phyloP scores from a whole-genome alignment of 176 grass and related monocot species.

The Dendrocalamus sinicus region DNA sequence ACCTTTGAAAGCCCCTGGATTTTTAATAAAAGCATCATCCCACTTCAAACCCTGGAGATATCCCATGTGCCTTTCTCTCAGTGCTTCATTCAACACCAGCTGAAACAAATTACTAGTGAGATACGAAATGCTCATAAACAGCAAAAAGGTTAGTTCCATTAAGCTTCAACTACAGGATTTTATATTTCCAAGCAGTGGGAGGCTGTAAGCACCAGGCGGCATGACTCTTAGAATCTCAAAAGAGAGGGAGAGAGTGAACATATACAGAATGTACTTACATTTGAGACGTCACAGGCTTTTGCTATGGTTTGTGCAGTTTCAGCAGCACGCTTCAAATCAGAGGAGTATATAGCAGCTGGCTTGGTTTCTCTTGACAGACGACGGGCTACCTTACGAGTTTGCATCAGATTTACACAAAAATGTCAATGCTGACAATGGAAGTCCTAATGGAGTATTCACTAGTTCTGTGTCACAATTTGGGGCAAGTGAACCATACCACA shows the following conservation, averaged over 20 bases:
- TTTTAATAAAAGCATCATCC: slow-evolving; percentile 57
- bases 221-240: neutral
- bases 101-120: slow-evolving; percentile 16
- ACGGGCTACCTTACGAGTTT: slow-evolving; percentile 48
- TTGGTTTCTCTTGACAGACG: slow-evolving; percentile 62
- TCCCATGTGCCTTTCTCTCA: slow-evolving; percentile 74
- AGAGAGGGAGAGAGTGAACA: too few relatives aligned
- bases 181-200: neutral
- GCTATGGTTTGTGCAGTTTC: slow-evolving; percentile 51
- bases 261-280: slow-evolving; percentile 31
- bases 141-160: too few relatives aligned
- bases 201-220: neutral
- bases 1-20: slow-evolving; percentile 50
- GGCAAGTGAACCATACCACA: slow-evolving; percentile 43
- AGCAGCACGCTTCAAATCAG: slow-evolving; percentile 44
- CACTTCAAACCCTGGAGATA: slow-evolving; percentile 73
- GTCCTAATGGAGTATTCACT: slow-evolving; percentile 15
- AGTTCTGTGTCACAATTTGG: neutral
- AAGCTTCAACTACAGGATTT: neutral
- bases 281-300: slow-evolving; percentile 46
- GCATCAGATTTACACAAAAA: neutral
- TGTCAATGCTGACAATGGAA: neutral
- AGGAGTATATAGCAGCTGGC: slow-evolving; percentile 62
- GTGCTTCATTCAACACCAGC: slow-evolving; percentile 44
- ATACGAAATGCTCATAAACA: neutral